Evolutionary conservation across 768 basidiomycete species (phyloP), one percentile per base, ranked within the genome.

Genomic region (Lactarius tabidus): DNA sequence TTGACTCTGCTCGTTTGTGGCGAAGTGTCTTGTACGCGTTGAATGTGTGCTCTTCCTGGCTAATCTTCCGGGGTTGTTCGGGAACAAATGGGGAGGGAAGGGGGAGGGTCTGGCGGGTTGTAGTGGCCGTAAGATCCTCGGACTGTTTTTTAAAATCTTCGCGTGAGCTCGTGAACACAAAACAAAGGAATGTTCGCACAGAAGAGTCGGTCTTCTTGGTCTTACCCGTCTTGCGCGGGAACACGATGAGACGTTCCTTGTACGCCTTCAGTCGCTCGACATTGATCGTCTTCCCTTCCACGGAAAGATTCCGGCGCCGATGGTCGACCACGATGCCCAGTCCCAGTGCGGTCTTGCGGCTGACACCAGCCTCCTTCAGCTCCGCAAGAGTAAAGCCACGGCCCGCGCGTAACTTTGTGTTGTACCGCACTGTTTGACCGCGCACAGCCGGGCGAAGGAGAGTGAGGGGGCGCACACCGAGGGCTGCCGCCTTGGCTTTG

Each of bases 391-490:
- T 95, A 84, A 98, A 98, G 61, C 97, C 96, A 74, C 95, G 92
- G 64, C 96, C 96, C 76, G 95, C 91, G 70, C 97, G 92, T 73
- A 98, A 77, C 80, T 97, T 97, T 79, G 90, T 87, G 85, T 98
- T 99, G 88, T 98, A 99, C 71, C 94, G 93, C 72, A 96, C 85
- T 68, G 96, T 98, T 73, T 94, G 96, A 66, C 83, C 93, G 77
- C 94, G 95, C 72, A 99, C 97, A 67, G 95, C 96, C 56, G 96
- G 96, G 74, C 96, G 94, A 73, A 98, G 92, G 77, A 89, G 90
- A 67, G 86, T 82, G 69, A 93, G 86, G 53, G 93, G 97, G 74
- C 93, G 92, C 69, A 94, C 92, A 71, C 97, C 97, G 63, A 97
- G 89, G 67, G 86, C 77, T 54, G 93, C 85, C 63, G 94, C 93